phyloP scores from a whole-genome alignment of 1,139 yeast genomes.

The Sugiyamaella castrensis region DNA sequence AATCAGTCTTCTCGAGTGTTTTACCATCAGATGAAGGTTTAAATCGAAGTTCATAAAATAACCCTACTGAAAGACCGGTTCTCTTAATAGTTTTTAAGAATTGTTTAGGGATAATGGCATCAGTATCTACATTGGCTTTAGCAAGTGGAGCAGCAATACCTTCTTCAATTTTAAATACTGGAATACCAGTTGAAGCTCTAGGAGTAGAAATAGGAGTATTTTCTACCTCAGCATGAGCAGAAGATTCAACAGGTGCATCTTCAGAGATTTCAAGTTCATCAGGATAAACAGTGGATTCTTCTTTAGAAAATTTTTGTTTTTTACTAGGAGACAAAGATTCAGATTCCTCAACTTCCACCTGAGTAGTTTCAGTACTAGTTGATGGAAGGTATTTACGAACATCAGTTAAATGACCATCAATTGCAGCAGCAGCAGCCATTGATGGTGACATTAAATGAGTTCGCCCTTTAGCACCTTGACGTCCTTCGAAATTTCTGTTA shows the following conservation, averaged over 20 bases:
- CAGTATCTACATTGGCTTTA: conserved; percentile 94
- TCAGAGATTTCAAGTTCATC: conserved; percentile 22
- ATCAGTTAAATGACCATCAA: conserved; percentile 85
- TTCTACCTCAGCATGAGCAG: conserved; percentile 30
- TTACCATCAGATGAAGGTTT: conserved; percentile 59
- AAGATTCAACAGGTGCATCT: conserved; percentile 27
- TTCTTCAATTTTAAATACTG: conserved; percentile 67
- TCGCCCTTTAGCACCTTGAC: conserved; percentile 97
- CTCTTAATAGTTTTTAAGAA: conserved; percentile 95
- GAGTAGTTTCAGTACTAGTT: conserved; percentile 61
- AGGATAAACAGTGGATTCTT: conserved; percentile 13
- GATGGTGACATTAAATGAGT: conserved; percentile 98
- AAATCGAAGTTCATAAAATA: conserved; percentile 87
- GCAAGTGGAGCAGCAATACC: conserved; percentile 93
- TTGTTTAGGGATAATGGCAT: conserved; percentile 97
- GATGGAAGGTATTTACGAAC: conserved; percentile 73
- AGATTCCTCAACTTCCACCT: conserved; percentile 45
- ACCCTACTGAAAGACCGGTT: conserved; percentile 84
- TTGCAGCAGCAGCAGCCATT: conserved; percentile 99
- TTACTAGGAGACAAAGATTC: conserved; percentile 23
- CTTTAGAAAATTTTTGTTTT: conserved; percentile 17
- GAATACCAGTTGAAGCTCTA: conserved; percentile 54
- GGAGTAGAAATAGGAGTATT: conserved; percentile 32
- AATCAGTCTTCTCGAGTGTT: conserved; percentile 78
- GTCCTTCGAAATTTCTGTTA: conserved; percentile 97